A percentile compares a stretch with the other conserved stretches of the same genome.
Conservation (phyloP, 768 basidiomycete species). For the Naganishia onofrii region DNA sequence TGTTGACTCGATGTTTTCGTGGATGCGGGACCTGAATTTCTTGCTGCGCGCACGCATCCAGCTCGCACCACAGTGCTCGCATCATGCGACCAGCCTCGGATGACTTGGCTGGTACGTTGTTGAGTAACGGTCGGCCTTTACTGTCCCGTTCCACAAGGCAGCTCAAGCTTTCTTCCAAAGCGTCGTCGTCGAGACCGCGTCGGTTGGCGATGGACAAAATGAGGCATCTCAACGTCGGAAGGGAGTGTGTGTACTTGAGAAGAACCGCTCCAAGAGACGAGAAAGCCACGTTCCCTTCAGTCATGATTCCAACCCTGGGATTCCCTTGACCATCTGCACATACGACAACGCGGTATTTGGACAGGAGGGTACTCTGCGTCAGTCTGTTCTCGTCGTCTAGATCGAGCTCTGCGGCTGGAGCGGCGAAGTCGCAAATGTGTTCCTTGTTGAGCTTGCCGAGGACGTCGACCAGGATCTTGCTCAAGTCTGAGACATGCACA, state of each 20-base stretch:
- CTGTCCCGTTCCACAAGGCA: conserved; percentile 1
- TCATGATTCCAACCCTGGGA: background rate
- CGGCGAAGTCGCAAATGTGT: no score
- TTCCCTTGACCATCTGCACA: background rate
- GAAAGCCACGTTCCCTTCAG: background rate
- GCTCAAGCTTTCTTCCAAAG: background rate
- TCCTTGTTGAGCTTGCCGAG: no score
- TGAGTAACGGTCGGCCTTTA: background rate
- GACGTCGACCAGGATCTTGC: no score
- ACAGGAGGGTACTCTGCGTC: background rate
- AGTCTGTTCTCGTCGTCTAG: no score
- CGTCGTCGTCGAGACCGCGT: background rate
- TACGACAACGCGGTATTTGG: background rate
- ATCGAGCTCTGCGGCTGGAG: no score
- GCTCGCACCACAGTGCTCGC: conserved; percentile 5
- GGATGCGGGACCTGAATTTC: background rate
- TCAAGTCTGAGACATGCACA: no score
- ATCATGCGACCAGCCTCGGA: background rate
- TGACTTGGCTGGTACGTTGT: background rate
- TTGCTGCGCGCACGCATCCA: background rate
- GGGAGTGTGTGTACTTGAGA: background rate
- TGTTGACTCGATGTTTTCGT: conserved; percentile 1
- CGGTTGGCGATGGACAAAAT: background rate
- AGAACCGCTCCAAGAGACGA: background rate
- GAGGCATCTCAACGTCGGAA: background rate